Base-by-base conservation (phyloP, 2,329 filamentous ascomycete species). In the Orbilia javanica region DNA sequence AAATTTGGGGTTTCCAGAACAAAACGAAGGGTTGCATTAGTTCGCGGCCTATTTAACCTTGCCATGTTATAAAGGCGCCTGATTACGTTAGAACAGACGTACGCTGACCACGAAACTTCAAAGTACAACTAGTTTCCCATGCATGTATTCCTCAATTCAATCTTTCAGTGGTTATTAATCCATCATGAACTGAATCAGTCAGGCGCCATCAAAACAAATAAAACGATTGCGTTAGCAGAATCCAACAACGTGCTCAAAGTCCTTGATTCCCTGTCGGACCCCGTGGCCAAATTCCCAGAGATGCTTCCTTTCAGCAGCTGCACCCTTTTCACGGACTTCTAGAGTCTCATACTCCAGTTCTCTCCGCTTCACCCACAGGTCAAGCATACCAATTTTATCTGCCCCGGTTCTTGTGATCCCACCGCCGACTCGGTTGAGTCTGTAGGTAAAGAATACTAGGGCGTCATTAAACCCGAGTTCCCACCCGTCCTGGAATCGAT, bases 351-450 rank as follows among this genome's bases (percentile, higher is more conserved):
- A 86, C 79, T 89, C 88, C 34, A 85, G 80, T 46, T 90, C 82
- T 36, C 88, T 85, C 83, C 88, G 89, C 81, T 87, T 83, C 13
- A 87, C 82, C 88, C 89, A 90, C n/a, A 89, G 79, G 74, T 90
- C 88, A 46, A 88, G 77, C 82, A 86, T 87, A 6, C 88, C 88
- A 82, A 90, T 88, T 81, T 84, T 87, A 81, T 89, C 88, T 5
- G 83, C 86, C 0, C 85, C 85, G 3, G 42, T 52, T 50, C 81
- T 82, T 3, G 82, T 81, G 18, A 85, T 81, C 52, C 84, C 81
- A 48, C 82, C 81, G 36, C 84, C 83, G 79, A 84, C 84, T 1
- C 84, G 83, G 75, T 88, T 78, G 15, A 68, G 42, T 48, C 74
- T 31, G 20, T 78, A 78, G 4, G 42, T 22, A 44, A 72, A 89